Evolutionary conservation across 73 alveolate genomes (phyloP).

Genomic region (Stentor roeselii): DNA sequence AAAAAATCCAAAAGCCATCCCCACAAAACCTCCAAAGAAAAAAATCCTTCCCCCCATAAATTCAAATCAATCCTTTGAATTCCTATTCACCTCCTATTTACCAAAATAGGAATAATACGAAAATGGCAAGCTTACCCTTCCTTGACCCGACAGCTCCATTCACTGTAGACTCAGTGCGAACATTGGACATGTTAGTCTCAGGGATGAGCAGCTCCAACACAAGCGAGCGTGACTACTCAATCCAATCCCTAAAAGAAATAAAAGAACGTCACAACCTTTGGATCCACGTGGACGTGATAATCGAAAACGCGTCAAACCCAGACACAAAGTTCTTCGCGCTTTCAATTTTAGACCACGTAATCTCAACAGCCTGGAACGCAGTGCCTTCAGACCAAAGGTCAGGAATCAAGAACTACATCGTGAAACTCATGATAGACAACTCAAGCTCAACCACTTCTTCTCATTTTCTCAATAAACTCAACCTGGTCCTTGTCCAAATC

Average conservation of each 20-base stretch:
- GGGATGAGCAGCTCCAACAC: slow-evolving; percentile 1
- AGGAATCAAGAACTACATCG: slow-evolving; percentile 57
- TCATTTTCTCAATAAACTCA: slow-evolving; percentile 73
- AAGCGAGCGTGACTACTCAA: slow-evolving; percentile 15
- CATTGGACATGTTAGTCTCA: neutral
- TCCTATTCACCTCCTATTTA: neutral
- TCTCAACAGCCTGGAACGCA: slow-evolving; percentile 58
- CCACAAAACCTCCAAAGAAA: too few relatives aligned
- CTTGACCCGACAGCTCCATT: slow-evolving; percentile 17
- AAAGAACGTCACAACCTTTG: slow-evolving; percentile 37
- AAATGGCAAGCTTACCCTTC: slow-evolving; percentile 17
- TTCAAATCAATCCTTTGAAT: too few relatives aligned
- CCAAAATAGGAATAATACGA: neutral
- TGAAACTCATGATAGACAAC: slow-evolving; percentile 33
- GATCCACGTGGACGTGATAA: slow-evolving; percentile 48
- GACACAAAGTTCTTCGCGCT: slow-evolving; percentile 64
- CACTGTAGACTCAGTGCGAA: neutral
- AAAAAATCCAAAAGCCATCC: too few relatives aligned
- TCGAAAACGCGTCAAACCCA: slow-evolving; percentile 37
- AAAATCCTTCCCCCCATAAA: too few relatives aligned
- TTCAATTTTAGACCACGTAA: slow-evolving; percentile 56
- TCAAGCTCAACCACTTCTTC: slow-evolving; percentile 23
- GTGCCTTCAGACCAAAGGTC: slow-evolving; percentile 58
- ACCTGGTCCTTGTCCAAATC: slow-evolving; percentile 71
- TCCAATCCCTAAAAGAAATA: slow-evolving; percentile 24